Conservation (phyloP, 495 filamentous ascomycete genomes). For the Bryoglossum gracile region DNA sequence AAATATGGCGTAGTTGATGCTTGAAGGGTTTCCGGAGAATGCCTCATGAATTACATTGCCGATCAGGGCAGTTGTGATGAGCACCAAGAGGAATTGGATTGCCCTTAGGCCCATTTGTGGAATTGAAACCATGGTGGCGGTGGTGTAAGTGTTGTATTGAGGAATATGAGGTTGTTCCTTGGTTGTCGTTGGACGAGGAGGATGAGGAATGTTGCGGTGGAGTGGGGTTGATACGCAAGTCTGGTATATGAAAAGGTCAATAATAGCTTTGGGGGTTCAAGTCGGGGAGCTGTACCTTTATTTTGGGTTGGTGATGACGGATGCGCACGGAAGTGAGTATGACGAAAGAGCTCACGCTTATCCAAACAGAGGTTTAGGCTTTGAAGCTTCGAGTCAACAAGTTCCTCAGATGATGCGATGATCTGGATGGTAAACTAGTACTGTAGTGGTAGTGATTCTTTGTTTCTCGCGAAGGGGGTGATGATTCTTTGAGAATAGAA, state of each 20-base stretch:
- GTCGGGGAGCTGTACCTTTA: too few species aligned
- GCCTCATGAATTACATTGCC: constrained; percentile 60
- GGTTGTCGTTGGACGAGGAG: not conserved
- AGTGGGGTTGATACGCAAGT: not conserved
- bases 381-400: constrained; percentile 1
- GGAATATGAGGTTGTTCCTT: too few species aligned
- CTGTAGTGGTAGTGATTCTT: too few species aligned
- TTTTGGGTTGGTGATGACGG: too few species aligned
- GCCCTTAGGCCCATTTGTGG: constrained; percentile 14
- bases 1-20: constrained; percentile 63
- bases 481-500: not conserved
- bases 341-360: too few species aligned
- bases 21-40: constrained; percentile 45
- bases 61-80: constrained; percentile 58
- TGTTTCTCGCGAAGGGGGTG: too few species aligned
- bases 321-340: too few species aligned
- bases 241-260: too few species aligned
- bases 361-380: too few species aligned
- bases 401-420: constrained; percentile 4
- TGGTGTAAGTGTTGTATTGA: too few species aligned
- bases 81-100: constrained; percentile 54
- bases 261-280: too few species aligned
- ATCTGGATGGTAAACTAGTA: constrained; percentile 2
- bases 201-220: not conserved
- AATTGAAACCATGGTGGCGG: constrained; percentile 14